These are phyloP conservation scores for Amanita subjunquillea DNA, from an alignment of 768 basidiomycete species.

Conservation along the genomic window DNA sequence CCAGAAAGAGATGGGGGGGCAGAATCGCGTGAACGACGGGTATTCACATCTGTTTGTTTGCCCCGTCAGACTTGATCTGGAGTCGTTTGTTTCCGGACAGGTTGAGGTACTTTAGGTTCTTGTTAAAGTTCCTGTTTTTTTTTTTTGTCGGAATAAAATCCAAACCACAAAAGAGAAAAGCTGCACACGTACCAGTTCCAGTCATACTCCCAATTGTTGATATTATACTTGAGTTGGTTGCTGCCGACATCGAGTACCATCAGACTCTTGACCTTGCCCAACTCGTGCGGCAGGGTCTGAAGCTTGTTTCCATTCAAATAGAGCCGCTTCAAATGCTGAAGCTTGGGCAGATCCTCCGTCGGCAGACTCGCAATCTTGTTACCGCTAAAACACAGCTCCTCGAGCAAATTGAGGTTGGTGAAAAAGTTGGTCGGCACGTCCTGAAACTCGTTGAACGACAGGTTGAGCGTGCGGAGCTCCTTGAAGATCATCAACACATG, in stretches of 20 bases:
- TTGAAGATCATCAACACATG: conserved; percentile 65
- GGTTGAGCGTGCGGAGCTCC: conserved; percentile 74
- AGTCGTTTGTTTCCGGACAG: conserved; percentile 94
- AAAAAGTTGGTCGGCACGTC: conserved; percentile 78
- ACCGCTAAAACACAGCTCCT: conserved; percentile 91
- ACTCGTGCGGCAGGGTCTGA: conserved; percentile 84
- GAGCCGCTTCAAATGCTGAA: conserved; percentile 60
- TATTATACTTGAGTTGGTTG: conserved; percentile 92
- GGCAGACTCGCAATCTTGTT: conserved; percentile 88
- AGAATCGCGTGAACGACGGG: conserved; percentile 19
- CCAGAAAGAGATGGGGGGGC: conserved; percentile 51
- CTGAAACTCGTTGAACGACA: conserved; percentile 92
- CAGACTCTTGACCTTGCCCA: conserved; percentile 73
- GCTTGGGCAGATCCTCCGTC: conserved; percentile 72
- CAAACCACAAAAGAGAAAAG: neutral
- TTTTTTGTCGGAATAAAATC: conserved; percentile 17
- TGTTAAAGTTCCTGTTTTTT: conserved; percentile 77
- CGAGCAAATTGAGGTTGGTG: conserved; percentile 53
- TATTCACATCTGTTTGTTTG: conserved; percentile 18
- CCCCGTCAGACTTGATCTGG: conserved; percentile 77
- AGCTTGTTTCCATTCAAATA: conserved; percentile 93
- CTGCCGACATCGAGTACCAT: conserved; percentile 86
- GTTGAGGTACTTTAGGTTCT: conserved; percentile 87
- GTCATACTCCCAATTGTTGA: conserved; percentile 97
- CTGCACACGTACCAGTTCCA: conserved; percentile 82